Conservation (phyloP, 2,329 filamentous ascomycete species). For the Verticillium klebahnii region DNA sequence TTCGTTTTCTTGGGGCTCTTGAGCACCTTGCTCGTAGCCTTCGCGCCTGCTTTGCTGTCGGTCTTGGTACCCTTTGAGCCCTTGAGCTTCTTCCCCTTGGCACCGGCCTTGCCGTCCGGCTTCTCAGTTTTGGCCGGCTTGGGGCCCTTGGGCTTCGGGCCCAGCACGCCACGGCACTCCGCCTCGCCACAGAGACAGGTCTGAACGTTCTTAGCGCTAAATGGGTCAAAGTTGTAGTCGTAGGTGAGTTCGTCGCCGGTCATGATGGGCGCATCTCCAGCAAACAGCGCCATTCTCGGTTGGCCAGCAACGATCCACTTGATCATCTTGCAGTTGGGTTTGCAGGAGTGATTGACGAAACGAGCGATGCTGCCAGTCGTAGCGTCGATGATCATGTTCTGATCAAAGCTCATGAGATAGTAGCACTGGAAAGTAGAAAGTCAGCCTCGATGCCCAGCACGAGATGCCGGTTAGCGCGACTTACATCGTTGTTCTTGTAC, state of each 20-base stretch:
- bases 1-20: not conserved
- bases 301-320: constrained; percentile 95
- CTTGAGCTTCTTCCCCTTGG: constrained; percentile 5
- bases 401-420: constrained; percentile 97
- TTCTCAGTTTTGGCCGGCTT: constrained; percentile 39
- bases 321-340: constrained; percentile 95
- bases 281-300: constrained; percentile 94
- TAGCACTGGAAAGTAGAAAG: constrained; percentile 63
- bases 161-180: constrained; percentile 61
- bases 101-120: constrained; percentile 22
- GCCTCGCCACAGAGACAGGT: constrained; percentile 58
- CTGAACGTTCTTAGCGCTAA: constrained; percentile 65
- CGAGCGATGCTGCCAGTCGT: constrained; percentile 93
- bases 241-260: constrained; percentile 96
- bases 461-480: constrained; percentile 17
- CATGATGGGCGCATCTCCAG: constrained; percentile 82
- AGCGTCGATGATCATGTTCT: constrained; percentile 97
- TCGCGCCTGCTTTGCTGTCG: constrained; percentile 16
- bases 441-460: constrained; percentile 8
- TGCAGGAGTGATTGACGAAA: constrained; percentile 97
- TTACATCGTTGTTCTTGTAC: constrained; percentile 89
- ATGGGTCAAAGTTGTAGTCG: constrained; percentile 74
- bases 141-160: constrained; percentile 53
- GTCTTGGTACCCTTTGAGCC: constrained; percentile 16
- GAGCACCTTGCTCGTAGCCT: constrained; percentile 10